phyloP scores from a whole-genome alignment of 2,329 filamentous ascomycete species.

The Bipolaris sorokiniana region DNA sequence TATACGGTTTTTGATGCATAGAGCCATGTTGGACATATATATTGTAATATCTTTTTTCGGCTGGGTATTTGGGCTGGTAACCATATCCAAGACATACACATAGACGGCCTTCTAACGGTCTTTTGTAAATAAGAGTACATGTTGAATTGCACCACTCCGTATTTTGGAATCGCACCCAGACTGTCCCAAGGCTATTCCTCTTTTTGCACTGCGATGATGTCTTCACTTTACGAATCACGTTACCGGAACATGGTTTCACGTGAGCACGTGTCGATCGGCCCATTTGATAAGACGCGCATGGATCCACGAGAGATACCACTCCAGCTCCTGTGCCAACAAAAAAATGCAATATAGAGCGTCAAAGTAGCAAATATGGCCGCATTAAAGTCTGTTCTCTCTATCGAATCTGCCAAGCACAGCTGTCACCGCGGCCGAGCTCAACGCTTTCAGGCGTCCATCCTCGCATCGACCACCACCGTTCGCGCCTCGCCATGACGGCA shows the following conservation, averaged over 20 bases:
- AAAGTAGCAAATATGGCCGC: neutral
- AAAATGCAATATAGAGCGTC: neutral
- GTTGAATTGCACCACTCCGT: neutral
- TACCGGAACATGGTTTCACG: neutral
- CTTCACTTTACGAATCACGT: neutral
- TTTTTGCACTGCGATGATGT: neutral
- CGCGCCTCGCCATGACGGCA: neutral
- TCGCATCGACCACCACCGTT: neutral
- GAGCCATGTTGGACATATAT: neutral
- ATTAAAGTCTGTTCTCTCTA: neutral
- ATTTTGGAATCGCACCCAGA: neutral
- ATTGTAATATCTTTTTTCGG: conserved; percentile 7
- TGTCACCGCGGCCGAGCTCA: neutral
- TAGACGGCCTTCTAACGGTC: neutral
- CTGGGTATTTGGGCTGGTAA: conserved; percentile 5
- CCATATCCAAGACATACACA: neutral
- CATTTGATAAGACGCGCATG: neutral
- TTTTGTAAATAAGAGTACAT: neutral
- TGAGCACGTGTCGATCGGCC: neutral
- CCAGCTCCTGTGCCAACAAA: neutral
- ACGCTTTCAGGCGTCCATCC: conserved; percentile 6
- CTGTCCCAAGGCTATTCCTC: neutral
- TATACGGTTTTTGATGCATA: neutral
- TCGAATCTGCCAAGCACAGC: conserved; percentile 2
- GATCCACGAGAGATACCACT: neutral